Conservation (phyloP, 1,139 yeast species). For the Candida anutae region DNA sequence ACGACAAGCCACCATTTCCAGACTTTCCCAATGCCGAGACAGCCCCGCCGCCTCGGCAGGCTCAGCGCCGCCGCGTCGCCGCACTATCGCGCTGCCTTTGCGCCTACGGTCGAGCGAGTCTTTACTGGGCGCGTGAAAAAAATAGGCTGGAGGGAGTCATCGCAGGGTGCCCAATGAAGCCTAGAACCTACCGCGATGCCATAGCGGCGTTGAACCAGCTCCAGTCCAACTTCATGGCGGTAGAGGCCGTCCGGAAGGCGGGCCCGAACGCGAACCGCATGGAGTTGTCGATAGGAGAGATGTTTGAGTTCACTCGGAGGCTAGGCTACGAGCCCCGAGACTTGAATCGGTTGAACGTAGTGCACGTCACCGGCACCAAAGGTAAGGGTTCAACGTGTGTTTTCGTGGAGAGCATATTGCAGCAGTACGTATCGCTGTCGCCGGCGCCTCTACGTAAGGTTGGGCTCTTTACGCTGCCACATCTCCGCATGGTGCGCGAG, state of each 20-base stretch:
- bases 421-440: conserved; percentile 37
- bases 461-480: conserved; percentile 94
- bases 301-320: conserved; percentile 84
- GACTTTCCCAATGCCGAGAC: no score
- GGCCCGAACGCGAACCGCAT: conserved; percentile 58
- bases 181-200: conserved; percentile 57
- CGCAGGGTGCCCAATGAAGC: no score
- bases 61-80: no score
- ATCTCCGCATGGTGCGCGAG: conserved; percentile 86
- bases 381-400: conserved; percentile 99
- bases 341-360: conserved; percentile 64
- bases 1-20: no score
- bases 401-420: conserved; percentile 73
- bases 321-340: conserved; percentile 71
- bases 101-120: no score
- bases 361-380: conserved; percentile 95
- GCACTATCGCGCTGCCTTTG: no score
- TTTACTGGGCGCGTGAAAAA: no score
- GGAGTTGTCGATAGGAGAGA: conserved; percentile 72
- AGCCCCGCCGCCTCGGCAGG: no score
- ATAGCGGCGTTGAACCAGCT: conserved; percentile 74
- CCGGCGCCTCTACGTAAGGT: conserved; percentile 41
- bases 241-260: conserved; percentile 71
- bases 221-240: conserved; percentile 86
- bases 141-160: no score